Base-by-base conservation (phyloP, 805 yeast species). In the Blastobotrys chiropterorum region DNA sequence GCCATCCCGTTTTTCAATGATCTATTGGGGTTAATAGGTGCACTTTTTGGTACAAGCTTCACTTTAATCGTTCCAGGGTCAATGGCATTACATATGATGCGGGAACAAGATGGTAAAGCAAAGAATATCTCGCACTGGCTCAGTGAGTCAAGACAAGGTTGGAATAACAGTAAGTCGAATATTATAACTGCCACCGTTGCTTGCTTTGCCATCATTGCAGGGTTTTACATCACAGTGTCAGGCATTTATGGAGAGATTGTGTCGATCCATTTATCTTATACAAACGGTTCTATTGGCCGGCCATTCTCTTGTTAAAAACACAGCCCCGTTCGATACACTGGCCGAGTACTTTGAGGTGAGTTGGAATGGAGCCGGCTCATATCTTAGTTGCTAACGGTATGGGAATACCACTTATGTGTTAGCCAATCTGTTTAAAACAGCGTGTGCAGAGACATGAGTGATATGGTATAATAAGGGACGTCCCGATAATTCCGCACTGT, bases 21-120 rank as follows among this genome's bases (percentile, higher is more conserved):
- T 22, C 22, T 47, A 26, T 16, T 47, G 34, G 45, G 50, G n/a
- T 44, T 47, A 3, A 41, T 30, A 3, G 50, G 50, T 16, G 40
- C 50, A 7, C 50, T 47, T 5, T 20, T 47, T 15, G 50, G 50
- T 11, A 47, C 50, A 14, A 39, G 45, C 22, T 47, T 47, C 16
- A 47, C 50, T 22, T 40, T 47, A 19, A 40, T 47, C 22, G 45
- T 41, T 39, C 50, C 50, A 21, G 50, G 45, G 20, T 47, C 40
- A 15, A 22, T 47, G 44, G 31, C 50, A 3, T 16, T 47, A 17
- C 40, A 39, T 16, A 15, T 20, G 45, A 8, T 47, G 50, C 21
- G 34, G 11, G 8, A 26, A 11, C 5, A 6, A 11, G 34, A 26
- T 22, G 38, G 15, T 6, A 17, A 20, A 14, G n/a, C 20, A 6